A percentile compares a stretch with the other conserved stretches of the same genome.
Conservation (phyloP, 106 monocot genomes). For the Posidonia australis region DNA sequence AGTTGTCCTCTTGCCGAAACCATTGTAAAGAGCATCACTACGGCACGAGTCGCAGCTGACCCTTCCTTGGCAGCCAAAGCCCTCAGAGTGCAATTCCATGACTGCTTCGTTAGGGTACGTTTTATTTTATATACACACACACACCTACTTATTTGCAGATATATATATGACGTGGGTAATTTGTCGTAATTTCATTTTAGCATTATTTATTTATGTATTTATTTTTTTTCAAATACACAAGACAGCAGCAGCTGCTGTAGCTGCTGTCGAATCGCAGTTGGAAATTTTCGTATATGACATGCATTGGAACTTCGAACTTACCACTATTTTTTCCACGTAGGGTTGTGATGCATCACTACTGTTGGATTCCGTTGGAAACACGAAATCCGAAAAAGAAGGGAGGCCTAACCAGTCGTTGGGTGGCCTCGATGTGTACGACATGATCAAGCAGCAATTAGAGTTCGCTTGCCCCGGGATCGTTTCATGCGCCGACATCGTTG, state of each 20-base stretch:
- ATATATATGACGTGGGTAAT: too few relatives aligned
- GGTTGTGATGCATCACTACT: slow-evolving; percentile 62
- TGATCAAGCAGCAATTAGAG: slow-evolving; percentile 40
- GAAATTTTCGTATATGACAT: too few relatives aligned
- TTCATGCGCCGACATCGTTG: slow-evolving; percentile 58
- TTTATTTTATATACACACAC: too few relatives aligned
- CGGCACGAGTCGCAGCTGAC: not conserved
- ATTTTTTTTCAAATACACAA: too few relatives aligned
- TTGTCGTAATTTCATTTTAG: too few relatives aligned
- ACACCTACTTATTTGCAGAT: too few relatives aligned
- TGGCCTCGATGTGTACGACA: slow-evolving; percentile 39
- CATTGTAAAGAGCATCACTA: slow-evolving; percentile 14
- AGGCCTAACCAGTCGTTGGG: slow-evolving; percentile 31
- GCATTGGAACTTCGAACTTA: too few relatives aligned
- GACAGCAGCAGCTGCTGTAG: too few relatives aligned
- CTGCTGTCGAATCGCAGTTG: too few relatives aligned
- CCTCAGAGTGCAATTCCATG: not conserved
- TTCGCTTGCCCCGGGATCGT: slow-evolving; percentile 33
- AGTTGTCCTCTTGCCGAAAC: slow-evolving; percentile 58
- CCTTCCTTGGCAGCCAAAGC: not conserved
- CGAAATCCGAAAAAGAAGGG: slow-evolving; percentile 36
- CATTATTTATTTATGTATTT: too few relatives aligned
- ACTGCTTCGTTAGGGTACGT: not conserved
- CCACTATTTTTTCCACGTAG: too few relatives aligned
- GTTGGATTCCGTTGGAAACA: slow-evolving; percentile 23